A percentile compares a stretch with the other conserved stretches of the same genome.
Evolutionary conservation across 2,329 filamentous ascomycete species (phyloP).

Genomic region (Pseudogymnoascus sp.): DNA sequence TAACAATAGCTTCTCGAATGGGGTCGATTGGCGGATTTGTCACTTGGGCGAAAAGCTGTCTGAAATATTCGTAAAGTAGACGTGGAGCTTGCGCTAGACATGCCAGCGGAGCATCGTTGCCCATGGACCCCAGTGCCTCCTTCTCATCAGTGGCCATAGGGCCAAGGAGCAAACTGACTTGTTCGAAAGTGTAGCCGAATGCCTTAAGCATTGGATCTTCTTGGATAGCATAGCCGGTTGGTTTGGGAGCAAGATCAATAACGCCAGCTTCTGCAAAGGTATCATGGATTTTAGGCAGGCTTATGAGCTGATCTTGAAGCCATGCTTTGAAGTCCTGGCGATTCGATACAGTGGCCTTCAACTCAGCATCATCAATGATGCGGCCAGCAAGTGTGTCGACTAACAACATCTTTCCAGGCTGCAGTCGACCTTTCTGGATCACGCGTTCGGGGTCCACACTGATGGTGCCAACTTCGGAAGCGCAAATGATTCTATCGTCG

Average conservation of each 20-base stretch:
- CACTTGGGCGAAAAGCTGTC: conserved; percentile 94
- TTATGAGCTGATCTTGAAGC: conserved; percentile 79
- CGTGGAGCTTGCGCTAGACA: conserved; percentile 86
- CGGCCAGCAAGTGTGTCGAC: conserved; percentile 86
- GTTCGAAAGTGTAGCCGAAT: conserved; percentile 92
- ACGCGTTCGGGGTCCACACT: conserved; percentile 82
- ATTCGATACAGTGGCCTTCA: conserved; percentile 81
- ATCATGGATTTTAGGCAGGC: conserved; percentile 65
- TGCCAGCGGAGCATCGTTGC: conserved; percentile 88
- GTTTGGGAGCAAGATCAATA: conserved; percentile 56
- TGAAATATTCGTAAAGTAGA: conserved; percentile 91
- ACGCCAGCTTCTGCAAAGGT: conserved; percentile 47
- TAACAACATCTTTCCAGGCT: conserved; percentile 91
- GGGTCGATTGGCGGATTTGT: conserved; percentile 97
- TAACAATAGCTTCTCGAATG: conserved; percentile 94
- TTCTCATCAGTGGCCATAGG: conserved; percentile 98
- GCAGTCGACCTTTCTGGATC: conserved; percentile 85
- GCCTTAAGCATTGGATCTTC: conserved; percentile 76
- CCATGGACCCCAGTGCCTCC: conserved; percentile 95
- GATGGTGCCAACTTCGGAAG: conserved; percentile 92
- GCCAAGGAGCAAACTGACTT: conserved; percentile 81
- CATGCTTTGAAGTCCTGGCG: conserved; percentile 82
- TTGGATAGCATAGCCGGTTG: conserved; percentile 65
- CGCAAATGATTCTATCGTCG: conserved; percentile 94
- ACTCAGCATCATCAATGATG: conserved; percentile 87